Evolutionary conservation across 2,329 filamentous ascomycete species (phyloP), one percentile per base, ranked within the genome.

Genomic region (Hypomyces perniciosus): DNA sequence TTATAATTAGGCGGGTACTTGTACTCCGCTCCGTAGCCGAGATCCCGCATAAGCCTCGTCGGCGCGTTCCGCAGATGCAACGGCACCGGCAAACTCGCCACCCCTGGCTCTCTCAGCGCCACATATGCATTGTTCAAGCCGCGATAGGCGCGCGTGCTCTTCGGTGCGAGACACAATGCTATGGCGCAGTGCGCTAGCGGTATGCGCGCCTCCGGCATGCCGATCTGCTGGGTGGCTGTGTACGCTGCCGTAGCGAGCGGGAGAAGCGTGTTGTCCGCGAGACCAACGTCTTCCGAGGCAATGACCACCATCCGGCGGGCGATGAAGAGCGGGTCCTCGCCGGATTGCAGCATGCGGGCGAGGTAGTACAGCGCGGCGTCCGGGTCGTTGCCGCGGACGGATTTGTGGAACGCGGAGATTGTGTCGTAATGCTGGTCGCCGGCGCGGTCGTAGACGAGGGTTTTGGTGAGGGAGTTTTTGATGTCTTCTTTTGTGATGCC

Each of bases 381-480:
- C 0, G 92, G 69, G 62, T 96, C 85, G 50, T 83, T 86, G 38
- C 93, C 93, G 42, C 93, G 86, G 8, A 97, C 85, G 2, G 90
- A 90, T 63, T 99, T 99, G 77, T 97, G 93, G 61, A 97, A 93
- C 30, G 93, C 93, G 1, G 89, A 95, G 62, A 99, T 97, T 48
- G 88, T 93, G 65, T 99, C 92, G 72, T 97, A 99, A 71, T 97
- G 93, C 66, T 96, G 90, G 68, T 99, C 93, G 47, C 93, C 92
- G 0, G 88, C 88, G 49, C 93, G 84, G 68, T 99, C 93, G 69
- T 97, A 97, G 10, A 97, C 90, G 2, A 97, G 76, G 0, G 92
- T 97, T 65, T 91, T 91, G 2, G 92, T 97, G 8, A 99, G 76
- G 2, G 87, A 80, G 1, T 83, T 75, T 65, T 96, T 96, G 64